A percentile compares a stretch with the other conserved stretches of the same genome.
These are phyloP conservation scores for Diaporthe citri DNA, from an alignment of 2,329 filamentous ascomycete species.

Conservation along the genomic window DNA sequence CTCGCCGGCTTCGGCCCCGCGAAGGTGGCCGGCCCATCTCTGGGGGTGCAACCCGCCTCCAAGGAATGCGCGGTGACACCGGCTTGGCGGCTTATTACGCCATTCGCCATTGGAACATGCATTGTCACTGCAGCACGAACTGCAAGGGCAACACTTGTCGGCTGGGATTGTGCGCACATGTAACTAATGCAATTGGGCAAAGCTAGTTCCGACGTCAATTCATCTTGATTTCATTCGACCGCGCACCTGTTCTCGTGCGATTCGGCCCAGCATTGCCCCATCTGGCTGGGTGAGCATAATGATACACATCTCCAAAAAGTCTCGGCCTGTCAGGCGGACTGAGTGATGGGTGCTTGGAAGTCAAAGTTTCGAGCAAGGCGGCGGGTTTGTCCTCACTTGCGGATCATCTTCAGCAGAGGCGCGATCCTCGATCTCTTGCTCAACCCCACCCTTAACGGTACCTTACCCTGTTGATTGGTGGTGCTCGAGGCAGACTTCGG, in stretches of 20 bases:
- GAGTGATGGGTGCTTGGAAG: background rate
- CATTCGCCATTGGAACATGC: slow-evolving; percentile 8
- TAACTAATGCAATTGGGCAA: background rate
- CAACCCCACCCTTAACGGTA: slow-evolving; percentile 63
- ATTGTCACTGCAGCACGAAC: slow-evolving; percentile 7
- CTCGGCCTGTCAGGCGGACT: background rate
- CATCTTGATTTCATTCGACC: background rate
- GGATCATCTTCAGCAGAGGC: slow-evolving; percentile 63
- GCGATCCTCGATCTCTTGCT: slow-evolving; percentile 65
- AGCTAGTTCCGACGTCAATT: background rate
- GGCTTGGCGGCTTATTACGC: slow-evolving; percentile 18
- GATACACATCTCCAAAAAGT: background rate
- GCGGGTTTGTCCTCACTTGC: slow-evolving; percentile 48
- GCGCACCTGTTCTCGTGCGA: background rate
- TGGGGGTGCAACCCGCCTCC: background rate
- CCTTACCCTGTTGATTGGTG: slow-evolving; percentile 49
- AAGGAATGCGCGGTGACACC: background rate
- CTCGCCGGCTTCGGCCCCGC: slow-evolving; percentile 29
- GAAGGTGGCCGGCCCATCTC: slow-evolving; percentile 2
- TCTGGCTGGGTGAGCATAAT: background rate
- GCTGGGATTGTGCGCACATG: slow-evolving; percentile 6
- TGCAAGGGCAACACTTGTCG: slow-evolving; percentile 12
- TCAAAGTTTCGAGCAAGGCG: background rate
- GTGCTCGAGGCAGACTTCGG: slow-evolving; percentile 29
- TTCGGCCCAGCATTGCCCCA: background rate